Evolutionary conservation across 2,329 filamentous ascomycete genomes (phyloP).

Genomic region (Chaetomium sp.): DNA sequence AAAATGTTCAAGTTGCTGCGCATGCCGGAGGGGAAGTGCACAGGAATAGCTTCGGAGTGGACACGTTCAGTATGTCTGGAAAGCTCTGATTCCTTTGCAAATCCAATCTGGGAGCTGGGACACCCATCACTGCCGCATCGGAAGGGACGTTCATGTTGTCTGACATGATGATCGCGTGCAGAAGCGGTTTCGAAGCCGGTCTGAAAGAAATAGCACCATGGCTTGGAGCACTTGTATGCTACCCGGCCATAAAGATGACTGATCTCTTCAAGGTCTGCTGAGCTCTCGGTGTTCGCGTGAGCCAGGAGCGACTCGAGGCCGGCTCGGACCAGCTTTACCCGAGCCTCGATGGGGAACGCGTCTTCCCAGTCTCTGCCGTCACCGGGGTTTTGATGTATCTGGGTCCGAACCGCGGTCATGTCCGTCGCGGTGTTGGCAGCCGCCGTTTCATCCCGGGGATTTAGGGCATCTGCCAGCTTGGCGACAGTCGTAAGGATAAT

Average conservation of each 20-base stretch:
- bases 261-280: background rate
- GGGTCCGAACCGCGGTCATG: background rate
- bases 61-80: background rate
- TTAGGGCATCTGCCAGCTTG: too few relatives aligned
- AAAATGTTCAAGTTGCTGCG: background rate
- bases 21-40: background rate
- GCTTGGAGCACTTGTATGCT: conserved; percentile 1
- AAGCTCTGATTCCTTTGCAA: background rate
- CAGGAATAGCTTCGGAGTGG: background rate
- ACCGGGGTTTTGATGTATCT: background rate
- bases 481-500: too few relatives aligned
- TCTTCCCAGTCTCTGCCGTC: background rate
- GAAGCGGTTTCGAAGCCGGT: background rate
- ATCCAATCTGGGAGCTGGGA: background rate
- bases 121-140: background rate
- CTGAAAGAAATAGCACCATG: background rate
- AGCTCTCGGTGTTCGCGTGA: too few relatives aligned
- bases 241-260: background rate
- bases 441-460: too few relatives aligned
- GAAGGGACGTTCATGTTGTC: conserved; percentile 1
- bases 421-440: background rate
- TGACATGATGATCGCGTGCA: background rate
- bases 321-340: background rate
- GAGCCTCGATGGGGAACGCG: background rate
- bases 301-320: background rate